Percentiles rank a stretch among this genome's conserved stretches.
phyloP scores from a whole-genome alignment of 1,284 basidiomycete species.

The Psilocybe mexicana region DNA sequence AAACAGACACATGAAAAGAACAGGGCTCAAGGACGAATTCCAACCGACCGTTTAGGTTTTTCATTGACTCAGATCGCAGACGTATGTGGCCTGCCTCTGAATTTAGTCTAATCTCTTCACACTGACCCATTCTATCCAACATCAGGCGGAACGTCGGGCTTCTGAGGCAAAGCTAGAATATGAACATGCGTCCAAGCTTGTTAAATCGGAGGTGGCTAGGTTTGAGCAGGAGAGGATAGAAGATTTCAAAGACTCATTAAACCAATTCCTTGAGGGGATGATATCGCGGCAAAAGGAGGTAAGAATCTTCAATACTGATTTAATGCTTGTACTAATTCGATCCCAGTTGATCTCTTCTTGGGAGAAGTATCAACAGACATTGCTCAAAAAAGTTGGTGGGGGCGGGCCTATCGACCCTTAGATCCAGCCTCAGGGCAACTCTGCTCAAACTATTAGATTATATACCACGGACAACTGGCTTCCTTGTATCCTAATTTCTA shows the following conservation, averaged over 20 bases:
- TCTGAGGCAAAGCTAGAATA: slow-evolving; percentile 85
- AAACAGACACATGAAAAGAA: slow-evolving; percentile 82
- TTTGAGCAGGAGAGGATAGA: slow-evolving; percentile 94
- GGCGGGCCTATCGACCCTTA: slow-evolving; percentile 15
- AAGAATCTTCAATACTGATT: slow-evolving; percentile 20
- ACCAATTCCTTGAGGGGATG: slow-evolving; percentile 82
- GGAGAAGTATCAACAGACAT: slow-evolving; percentile 71
- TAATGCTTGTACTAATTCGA: neutral
- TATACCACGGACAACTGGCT: neutral
- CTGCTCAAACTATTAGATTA: neutral
- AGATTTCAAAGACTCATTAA: slow-evolving; percentile 81
- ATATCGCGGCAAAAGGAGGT: slow-evolving; percentile 82
- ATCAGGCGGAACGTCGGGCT: slow-evolving; percentile 79
- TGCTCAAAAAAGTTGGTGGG: slow-evolving; percentile 51
- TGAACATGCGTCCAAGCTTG: slow-evolving; percentile 82
- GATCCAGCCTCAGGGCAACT: slow-evolving; percentile 1
- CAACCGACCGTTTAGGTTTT: slow-evolving; percentile 64
- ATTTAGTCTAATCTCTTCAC: neutral
- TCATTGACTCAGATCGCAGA: slow-evolving; percentile 80
- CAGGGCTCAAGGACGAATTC: slow-evolving; percentile 69
- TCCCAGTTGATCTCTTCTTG: slow-evolving; percentile 66
- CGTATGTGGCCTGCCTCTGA: slow-evolving; percentile 56
- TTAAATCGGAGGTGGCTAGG: slow-evolving; percentile 89
- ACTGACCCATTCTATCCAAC: neutral
- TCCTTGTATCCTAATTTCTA: neutral